phyloP scores from a whole-genome alignment of 176 grass and related monocot species.

The Cymbopogon citratus region DNA sequence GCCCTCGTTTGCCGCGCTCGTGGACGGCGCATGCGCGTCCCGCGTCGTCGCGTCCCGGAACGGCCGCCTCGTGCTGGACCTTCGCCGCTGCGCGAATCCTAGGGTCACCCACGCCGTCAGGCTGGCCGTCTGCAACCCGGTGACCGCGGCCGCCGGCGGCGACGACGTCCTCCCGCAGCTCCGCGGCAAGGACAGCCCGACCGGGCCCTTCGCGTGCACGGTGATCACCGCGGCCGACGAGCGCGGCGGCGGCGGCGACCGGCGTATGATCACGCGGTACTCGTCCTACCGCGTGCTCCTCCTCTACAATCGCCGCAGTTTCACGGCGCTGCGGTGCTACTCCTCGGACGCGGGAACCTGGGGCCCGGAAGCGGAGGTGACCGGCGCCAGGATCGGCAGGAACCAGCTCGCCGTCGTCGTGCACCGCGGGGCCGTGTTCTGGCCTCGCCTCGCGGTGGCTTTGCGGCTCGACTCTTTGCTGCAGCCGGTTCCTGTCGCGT shows the following conservation, averaged over 20 bases:
- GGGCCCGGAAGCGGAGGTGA: neutral
- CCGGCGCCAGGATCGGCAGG: constrained; percentile 1
- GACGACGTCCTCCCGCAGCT: constrained; percentile 20
- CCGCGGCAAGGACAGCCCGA: constrained; percentile 1
- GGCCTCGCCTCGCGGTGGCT: constrained; percentile 4
- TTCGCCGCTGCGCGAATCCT: neutral
- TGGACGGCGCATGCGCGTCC: neutral
- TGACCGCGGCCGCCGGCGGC: neutral
- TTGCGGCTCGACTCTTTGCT: neutral
- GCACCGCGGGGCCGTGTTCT: constrained; percentile 11
- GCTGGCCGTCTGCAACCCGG: constrained; percentile 12
- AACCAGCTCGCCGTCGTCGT: neutral
- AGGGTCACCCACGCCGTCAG: neutral
- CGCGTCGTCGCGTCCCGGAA: constrained; percentile 27
- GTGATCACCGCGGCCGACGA: constrained; percentile 30
- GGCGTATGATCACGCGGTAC: neutral
- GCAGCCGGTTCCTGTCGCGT: neutral
- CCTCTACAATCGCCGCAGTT: constrained; percentile 21
- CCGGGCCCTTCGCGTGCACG: constrained; percentile 13
- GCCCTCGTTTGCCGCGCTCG: neutral
- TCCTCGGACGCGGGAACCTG: neutral
- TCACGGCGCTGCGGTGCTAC: constrained; percentile 21
- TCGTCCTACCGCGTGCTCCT: constrained; percentile 8
- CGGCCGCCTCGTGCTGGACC: constrained; percentile 27
- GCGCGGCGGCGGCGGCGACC: neutral